Conservation (phyloP, 2,329 filamentous ascomycete genomes). For the Metarhizium guizhouense region DNA sequence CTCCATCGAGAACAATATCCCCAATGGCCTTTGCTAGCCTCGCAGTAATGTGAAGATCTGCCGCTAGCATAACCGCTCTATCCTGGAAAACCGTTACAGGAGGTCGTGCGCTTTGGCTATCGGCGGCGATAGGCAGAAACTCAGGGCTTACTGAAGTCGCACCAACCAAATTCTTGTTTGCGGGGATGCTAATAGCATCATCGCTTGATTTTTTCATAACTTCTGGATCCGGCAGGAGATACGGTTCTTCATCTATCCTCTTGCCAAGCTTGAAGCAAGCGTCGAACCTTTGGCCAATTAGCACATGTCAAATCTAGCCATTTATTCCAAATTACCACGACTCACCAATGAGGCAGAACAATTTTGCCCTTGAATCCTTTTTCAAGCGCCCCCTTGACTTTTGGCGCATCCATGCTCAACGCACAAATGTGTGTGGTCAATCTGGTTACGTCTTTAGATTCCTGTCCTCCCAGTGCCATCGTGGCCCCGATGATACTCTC, state of each 20-base stretch:
- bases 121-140: slow-evolving; percentile 33
- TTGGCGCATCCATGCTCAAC: slow-evolving; percentile 63
- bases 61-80: slow-evolving; percentile 68
- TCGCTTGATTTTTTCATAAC: slow-evolving; percentile 56
- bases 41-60: slow-evolving; percentile 61
- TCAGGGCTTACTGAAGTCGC: slow-evolving; percentile 46
- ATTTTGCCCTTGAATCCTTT: slow-evolving; percentile 69
- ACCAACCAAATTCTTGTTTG: slow-evolving; percentile 55
- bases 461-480: slow-evolving; percentile 79
- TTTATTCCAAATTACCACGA: neutral
- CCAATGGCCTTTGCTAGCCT: slow-evolving; percentile 60
- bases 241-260: slow-evolving; percentile 81
- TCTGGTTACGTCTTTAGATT: slow-evolving; percentile 61
- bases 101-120: slow-evolving; percentile 32
- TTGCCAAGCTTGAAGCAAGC: slow-evolving; percentile 91
- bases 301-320: neutral
- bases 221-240: slow-evolving; percentile 76
- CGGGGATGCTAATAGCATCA: slow-evolving; percentile 45
- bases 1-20: slow-evolving; percentile 61
- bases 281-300: slow-evolving; percentile 61
- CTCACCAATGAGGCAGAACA: slow-evolving; percentile 85
- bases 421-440: slow-evolving; percentile 85
- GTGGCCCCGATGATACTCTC: slow-evolving; percentile 89
- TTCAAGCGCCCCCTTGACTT: slow-evolving; percentile 52
- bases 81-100: slow-evolving; percentile 67